A percentile compares a stretch with the other conserved stretches of the same genome.
These are phyloP conservation scores for Schwanniomyces sp. DNA, from an alignment of 805 yeast genomes.

Conservation along the genomic window DNA sequence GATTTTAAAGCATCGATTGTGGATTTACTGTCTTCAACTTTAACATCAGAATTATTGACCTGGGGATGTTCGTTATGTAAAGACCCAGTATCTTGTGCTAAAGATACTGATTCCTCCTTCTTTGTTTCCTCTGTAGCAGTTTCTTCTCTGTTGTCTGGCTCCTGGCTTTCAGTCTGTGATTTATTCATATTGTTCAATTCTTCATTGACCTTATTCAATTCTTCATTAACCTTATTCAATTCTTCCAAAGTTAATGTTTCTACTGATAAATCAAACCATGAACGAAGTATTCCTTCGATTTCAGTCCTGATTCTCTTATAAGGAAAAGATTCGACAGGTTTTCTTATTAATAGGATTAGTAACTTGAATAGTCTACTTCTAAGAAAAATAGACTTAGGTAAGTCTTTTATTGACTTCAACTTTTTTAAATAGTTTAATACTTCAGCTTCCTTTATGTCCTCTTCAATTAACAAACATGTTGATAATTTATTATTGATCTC, in stretches of 20 bases:
- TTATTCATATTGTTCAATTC: slow-evolving; percentile 4
- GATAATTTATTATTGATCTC: slow-evolving; percentile 11
- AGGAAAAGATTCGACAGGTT: slow-evolving; percentile 20
- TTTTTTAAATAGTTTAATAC: slow-evolving; percentile 15
- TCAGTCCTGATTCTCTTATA: slow-evolving; percentile 14
- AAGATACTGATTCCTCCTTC: background rate
- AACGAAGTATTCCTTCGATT: slow-evolving; percentile 18
- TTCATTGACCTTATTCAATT: slow-evolving; percentile 6
- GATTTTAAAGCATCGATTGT: background rate
- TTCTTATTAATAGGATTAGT: slow-evolving; percentile 30
- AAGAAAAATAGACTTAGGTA: slow-evolving; percentile 30
- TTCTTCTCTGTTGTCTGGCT: background rate
- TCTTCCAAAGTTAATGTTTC: slow-evolving; percentile 14
- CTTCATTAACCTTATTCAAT: slow-evolving; percentile 7
- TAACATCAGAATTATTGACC: background rate
- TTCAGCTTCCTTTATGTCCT: slow-evolving; percentile 13
- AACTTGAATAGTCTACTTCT: slow-evolving; percentile 31
- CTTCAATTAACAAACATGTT: slow-evolving; percentile 6
- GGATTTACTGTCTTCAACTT: background rate
- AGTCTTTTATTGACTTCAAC: slow-evolving; percentile 13
- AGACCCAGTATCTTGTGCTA: background rate
- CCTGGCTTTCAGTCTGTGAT: slow-evolving; percentile 4
- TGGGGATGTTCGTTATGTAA: background rate
- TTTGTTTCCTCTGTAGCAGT: background rate
- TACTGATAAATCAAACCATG: slow-evolving; percentile 16